phyloP scores from a whole-genome alignment of 257 asterid species.

The Nyctanthes arbortristis region DNA sequence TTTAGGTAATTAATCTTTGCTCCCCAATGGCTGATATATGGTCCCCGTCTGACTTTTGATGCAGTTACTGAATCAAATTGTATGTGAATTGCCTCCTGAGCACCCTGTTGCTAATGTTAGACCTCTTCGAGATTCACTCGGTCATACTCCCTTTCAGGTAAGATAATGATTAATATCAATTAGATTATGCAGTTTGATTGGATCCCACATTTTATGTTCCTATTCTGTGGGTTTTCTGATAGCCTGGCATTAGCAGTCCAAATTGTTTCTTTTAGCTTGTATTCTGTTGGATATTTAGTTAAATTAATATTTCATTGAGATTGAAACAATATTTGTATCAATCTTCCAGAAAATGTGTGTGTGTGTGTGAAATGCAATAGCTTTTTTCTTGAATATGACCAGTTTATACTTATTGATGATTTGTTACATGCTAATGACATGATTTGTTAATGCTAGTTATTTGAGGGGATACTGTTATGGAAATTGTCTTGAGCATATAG shows the following conservation, averaged over 20 bases:
- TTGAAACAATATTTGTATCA: background rate
- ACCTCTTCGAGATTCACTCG: conserved; percentile 93
- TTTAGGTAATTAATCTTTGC: background rate
- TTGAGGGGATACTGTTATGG: background rate
- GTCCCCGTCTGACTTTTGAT: conserved; percentile 12
- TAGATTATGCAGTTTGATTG: background rate
- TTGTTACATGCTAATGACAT: background rate
- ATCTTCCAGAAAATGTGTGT: too few relatives aligned
- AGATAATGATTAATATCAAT: background rate
- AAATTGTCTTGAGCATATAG: background rate
- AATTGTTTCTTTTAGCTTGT: background rate
- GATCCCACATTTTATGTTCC: conserved; percentile 2
- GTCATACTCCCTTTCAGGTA: conserved; percentile 99
- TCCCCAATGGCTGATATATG: conserved; percentile 2
- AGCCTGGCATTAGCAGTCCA: too few relatives aligned
- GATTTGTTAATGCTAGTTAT: background rate
- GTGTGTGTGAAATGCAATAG: background rate
- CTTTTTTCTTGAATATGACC: background rate
- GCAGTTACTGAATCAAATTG: conserved; percentile 93
- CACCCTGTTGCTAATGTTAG: conserved; percentile 94
- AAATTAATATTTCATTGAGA: background rate
- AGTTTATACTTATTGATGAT: background rate
- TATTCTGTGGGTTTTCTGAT: background rate
- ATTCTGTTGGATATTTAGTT: conserved; percentile 1
- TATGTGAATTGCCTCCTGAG: conserved; percentile 98